A percentile compares a stretch with the other conserved stretches of the same genome.
These are phyloP conservation scores for Claviceps capensis DNA, from an alignment of 2,329 filamentous ascomycete genomes.

Conservation along the genomic window DNA sequence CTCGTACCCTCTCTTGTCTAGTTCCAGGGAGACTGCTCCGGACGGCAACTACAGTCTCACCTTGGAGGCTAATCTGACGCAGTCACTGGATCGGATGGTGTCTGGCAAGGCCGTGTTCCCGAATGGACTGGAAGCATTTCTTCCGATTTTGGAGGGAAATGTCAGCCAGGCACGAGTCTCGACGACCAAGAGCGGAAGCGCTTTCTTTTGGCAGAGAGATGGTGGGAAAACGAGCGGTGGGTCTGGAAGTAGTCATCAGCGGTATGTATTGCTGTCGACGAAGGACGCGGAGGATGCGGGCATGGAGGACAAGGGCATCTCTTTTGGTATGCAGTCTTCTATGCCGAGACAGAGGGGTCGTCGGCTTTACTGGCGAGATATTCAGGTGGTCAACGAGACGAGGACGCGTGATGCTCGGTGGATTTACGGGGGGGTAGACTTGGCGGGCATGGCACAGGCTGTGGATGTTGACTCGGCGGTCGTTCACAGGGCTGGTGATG, in stretches of 20 bases:
- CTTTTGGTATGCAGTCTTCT: not conserved
- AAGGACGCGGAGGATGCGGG: not conserved
- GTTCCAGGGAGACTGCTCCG: not conserved
- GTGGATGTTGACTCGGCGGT: not conserved
- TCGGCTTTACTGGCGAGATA: conserved; percentile 42
- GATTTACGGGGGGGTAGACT: not conserved
- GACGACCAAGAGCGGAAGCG: conserved; percentile 45
- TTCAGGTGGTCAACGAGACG: conserved; percentile 40
- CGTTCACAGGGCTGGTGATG: not conserved
- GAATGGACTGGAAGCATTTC: conserved; percentile 45
- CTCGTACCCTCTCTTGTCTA: conserved; percentile 8
- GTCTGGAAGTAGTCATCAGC: conserved; percentile 42
- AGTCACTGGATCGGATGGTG: conserved; percentile 26
- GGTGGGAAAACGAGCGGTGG: conserved; percentile 34
- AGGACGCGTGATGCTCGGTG: conserved; percentile 32
- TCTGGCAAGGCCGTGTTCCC: conserved; percentile 34
- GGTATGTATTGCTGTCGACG: conserved; percentile 32
- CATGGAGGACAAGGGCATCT: not conserved
- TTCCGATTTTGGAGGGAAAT: conserved; percentile 12
- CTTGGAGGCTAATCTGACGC: conserved; percentile 22
- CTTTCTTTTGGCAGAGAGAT: conserved; percentile 35
- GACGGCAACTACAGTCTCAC: conserved; percentile 6
- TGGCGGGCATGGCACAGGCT: not conserved
- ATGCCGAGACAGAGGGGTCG: conserved; percentile 7
- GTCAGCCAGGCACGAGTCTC: conserved; percentile 18